Evolutionary conservation across 176 grass and related monocot species (phyloP).

Genomic region (Tillandsia leiboldiana): DNA sequence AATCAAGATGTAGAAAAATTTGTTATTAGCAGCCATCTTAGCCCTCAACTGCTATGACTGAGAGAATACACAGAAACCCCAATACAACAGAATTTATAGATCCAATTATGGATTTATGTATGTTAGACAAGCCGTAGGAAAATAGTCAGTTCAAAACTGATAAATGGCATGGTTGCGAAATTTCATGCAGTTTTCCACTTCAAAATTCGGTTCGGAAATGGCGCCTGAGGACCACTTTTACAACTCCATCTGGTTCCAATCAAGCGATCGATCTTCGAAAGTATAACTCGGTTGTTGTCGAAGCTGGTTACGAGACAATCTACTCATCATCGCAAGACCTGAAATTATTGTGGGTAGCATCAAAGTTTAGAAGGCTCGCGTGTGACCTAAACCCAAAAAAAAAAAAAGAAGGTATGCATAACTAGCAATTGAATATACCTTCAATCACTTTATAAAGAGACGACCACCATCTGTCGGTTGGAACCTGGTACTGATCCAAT

Average conservation of each 20-base stretch:
- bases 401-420: background rate
- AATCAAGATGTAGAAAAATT: background rate
- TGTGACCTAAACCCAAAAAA: too few species aligned
- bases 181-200: background rate
- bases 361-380: too few species aligned
- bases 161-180: background rate
- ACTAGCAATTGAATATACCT: conserved; percentile 27
- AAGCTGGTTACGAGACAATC: conserved; percentile 57
- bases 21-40: background rate
- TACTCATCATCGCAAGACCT: conserved; percentile 81
- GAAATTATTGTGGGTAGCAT: conserved; percentile 22
- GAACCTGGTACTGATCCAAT: conserved; percentile 51
- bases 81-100: background rate
- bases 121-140: background rate
- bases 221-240: conserved; percentile 8
- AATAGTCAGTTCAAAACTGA: background rate
- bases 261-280: conserved; percentile 57
- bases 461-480: conserved; percentile 87
- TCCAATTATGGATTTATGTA: background rate
- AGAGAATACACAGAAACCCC: background rate
- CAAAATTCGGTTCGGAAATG: background rate
- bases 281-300: conserved; percentile 39
- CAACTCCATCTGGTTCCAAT: conserved; percentile 81
- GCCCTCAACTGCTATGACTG: background rate
- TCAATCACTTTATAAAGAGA: conserved; percentile 92